A percentile compares a stretch with the other conserved stretches of the same genome.
Conservation (phyloP, 1,139 yeast species). For the Schwanniomyces etchellsii region DNA sequence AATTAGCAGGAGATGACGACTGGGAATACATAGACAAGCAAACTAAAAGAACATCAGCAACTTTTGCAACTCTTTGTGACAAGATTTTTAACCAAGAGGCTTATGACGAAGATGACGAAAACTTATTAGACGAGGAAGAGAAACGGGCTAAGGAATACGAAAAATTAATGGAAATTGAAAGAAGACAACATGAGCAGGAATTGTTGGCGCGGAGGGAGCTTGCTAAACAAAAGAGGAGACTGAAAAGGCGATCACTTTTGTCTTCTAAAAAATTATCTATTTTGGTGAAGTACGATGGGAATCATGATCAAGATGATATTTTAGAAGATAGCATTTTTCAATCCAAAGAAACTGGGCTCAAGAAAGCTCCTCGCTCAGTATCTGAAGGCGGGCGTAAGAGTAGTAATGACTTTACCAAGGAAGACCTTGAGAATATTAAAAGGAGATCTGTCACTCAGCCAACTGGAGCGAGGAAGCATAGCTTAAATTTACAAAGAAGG, state of each 20-base stretch:
- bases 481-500: slow-evolving; percentile 43
- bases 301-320: slow-evolving; percentile 30
- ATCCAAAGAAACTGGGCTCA: slow-evolving; percentile 35
- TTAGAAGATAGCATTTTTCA: slow-evolving; percentile 20
- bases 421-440: slow-evolving; percentile 38
- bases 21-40: slow-evolving; percentile 71
- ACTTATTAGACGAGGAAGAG: slow-evolving; percentile 45
- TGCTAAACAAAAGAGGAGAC: slow-evolving; percentile 40
- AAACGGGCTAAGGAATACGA: slow-evolving; percentile 43
- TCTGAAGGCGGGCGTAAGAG: slow-evolving; percentile 29
- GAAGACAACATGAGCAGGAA: slow-evolving; percentile 47
- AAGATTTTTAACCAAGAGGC: slow-evolving; percentile 59
- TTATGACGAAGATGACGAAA: slow-evolving; percentile 54
- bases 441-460: slow-evolving; percentile 47
- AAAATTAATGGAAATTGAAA: slow-evolving; percentile 44
- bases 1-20: slow-evolving; percentile 58
- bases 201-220: slow-evolving; percentile 40
- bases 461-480: slow-evolving; percentile 32
- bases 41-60: slow-evolving; percentile 70
- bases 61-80: slow-evolving; percentile 73
- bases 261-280: slow-evolving; percentile 38
- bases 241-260: slow-evolving; percentile 38
- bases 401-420: slow-evolving; percentile 30
- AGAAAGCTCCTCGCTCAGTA: slow-evolving; percentile 25
- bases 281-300: slow-evolving; percentile 28